Conservation (phyloP, 192 early-diverging fungal species). For the Radiomyces spectabilis region DNA sequence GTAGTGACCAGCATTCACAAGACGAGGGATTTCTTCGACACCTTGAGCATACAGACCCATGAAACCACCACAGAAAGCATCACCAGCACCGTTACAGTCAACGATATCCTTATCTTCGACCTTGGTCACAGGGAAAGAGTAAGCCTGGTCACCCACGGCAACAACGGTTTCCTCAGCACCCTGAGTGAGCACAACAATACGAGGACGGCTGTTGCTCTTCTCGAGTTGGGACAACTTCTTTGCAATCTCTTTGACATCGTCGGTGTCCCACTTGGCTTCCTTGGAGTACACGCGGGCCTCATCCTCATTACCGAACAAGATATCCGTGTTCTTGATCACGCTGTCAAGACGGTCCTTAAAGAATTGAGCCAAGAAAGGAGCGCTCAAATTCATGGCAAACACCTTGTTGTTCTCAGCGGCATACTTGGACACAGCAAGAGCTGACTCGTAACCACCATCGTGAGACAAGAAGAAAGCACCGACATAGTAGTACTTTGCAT, state of each 20-base stretch:
- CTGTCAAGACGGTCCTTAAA: constrained; percentile 77
- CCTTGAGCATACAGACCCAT: constrained; percentile 77
- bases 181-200: constrained; percentile 92
- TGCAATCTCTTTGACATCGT: constrained; percentile 79
- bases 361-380: constrained; percentile 92
- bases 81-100: constrained; percentile 97
- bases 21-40: constrained; percentile 44
- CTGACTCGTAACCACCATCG: constrained; percentile 73
- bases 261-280: constrained; percentile 60
- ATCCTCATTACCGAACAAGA: constrained; percentile 95
- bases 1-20: constrained; percentile 86
- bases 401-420: constrained; percentile 76
- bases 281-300: constrained; percentile 84
- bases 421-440: constrained; percentile 82
- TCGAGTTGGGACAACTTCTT: constrained; percentile 74
- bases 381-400: constrained; percentile 92
- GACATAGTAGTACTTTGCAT: constrained; percentile 87
- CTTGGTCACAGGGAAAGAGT: constrained; percentile 53
- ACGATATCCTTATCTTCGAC: constrained; percentile 67
- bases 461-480: constrained; percentile 90
- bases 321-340: constrained; percentile 80
- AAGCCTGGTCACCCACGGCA: constrained; percentile 51
- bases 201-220: constrained; percentile 68
- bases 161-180: constrained; percentile 69
- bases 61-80: constrained; percentile 95